These are phyloP conservation scores for Leucocoprinus leucothites DNA, from an alignment of 768 basidiomycete species.

Conservation along the genomic window DNA sequence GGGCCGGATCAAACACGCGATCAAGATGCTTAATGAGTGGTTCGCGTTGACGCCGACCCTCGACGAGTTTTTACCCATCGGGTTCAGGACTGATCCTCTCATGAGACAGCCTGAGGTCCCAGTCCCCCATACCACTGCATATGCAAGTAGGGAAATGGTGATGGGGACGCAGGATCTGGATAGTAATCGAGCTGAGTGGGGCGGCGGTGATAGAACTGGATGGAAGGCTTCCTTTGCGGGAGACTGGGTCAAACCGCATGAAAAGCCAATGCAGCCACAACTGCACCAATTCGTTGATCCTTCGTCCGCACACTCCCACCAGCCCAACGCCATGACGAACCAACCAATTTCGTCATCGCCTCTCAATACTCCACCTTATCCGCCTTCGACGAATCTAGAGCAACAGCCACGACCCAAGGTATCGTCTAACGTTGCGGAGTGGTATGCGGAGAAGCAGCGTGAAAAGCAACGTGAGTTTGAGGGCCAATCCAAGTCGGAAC, in stretches of 20 bases:
- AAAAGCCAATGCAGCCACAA: not conserved
- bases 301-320: not conserved
- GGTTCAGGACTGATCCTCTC: not conserved
- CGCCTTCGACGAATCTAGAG: not conserved
- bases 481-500: not conserved
- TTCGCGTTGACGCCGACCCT: slow-evolving; percentile 8
- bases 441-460: not conserved
- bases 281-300: not conserved
- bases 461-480: not conserved
- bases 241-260: not conserved
- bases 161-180: not conserved
- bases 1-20: slow-evolving; percentile 52
- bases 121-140: not conserved
- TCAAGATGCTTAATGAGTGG: slow-evolving; percentile 32
- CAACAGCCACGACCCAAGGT: not conserved
- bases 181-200: not conserved
- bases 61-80: slow-evolving; percentile 2
- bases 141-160: not conserved
- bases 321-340: no score
- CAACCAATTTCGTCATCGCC: not conserved
- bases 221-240: not conserved
- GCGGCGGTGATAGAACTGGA: slow-evolving; percentile 1
- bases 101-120: not conserved
- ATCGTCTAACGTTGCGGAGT: not conserved
- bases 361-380: not conserved